Conservation (phyloP, 768 basidiomycete species). For the Tricholoma flavovirens region DNA sequence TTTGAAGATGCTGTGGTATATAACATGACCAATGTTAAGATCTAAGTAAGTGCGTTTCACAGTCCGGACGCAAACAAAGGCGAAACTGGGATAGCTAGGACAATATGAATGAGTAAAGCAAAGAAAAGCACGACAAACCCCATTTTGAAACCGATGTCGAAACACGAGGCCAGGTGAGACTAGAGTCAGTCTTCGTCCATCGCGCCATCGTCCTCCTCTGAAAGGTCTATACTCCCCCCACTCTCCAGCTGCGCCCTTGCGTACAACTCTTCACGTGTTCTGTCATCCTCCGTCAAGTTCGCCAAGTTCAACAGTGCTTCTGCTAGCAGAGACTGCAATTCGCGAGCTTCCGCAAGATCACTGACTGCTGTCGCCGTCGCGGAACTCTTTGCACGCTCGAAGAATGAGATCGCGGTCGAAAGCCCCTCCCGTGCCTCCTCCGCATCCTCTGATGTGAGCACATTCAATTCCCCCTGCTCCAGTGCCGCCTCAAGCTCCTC, state of each 20-base stretch:
- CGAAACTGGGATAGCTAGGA: neutral
- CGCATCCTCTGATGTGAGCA: conserved; percentile 44
- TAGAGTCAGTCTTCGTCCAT: conserved; percentile 12
- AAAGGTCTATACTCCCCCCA: conserved; percentile 31
- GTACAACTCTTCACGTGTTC: conserved; percentile 47
- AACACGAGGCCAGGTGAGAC: neutral
- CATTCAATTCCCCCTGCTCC: conserved; percentile 34
- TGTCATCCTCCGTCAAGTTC: conserved; percentile 47
- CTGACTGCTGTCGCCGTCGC: conserved; percentile 13
- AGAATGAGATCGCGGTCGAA: conserved; percentile 36
- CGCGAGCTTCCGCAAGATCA: conserved; percentile 15
- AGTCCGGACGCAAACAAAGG: neutral
- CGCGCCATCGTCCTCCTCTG: conserved; percentile 19
- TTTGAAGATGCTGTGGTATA: neutral
- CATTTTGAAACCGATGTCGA: neutral
- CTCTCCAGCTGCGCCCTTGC: conserved; percentile 43
- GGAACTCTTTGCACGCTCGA: conserved; percentile 33
- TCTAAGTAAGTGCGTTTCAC: neutral
- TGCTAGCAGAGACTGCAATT: conserved; percentile 34
- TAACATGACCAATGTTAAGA: neutral
- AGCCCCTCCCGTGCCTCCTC: conserved; percentile 51
- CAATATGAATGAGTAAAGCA: neutral
- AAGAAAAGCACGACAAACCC: neutral
- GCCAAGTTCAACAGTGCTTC: conserved; percentile 57
- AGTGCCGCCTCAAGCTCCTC: conserved; percentile 52